Evolutionary conservation across 2,329 filamentous ascomycete species (phyloP).

Genomic region (Xylariomycetidae sp.): DNA sequence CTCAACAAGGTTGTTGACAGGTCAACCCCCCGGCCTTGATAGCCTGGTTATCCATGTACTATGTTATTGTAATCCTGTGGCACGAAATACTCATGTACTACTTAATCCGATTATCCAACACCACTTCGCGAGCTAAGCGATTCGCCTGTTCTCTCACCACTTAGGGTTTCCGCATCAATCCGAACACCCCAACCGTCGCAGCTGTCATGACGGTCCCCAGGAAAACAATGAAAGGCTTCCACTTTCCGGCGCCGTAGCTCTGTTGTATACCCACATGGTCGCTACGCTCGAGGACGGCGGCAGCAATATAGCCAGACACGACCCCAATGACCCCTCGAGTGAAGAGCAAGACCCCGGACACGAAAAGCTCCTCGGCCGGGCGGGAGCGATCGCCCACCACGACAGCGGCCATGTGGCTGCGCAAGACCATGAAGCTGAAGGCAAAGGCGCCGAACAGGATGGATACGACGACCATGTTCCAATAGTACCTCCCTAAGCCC

Average conservation of each 20-base stretch:
- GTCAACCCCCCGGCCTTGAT: too few relatives aligned
- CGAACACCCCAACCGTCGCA: not conserved
- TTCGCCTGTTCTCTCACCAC: too few relatives aligned
- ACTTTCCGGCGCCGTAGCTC: not conserved
- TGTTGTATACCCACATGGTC: not conserved
- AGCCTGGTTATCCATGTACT: too few relatives aligned
- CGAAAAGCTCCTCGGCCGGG: not conserved
- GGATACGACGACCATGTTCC: not conserved
- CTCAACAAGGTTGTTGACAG: too few relatives aligned
- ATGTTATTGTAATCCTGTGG: too few relatives aligned
- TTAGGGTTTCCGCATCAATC: not conserved
- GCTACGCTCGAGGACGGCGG: not conserved
- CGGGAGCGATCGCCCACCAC: not conserved
- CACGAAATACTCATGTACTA: too few relatives aligned
- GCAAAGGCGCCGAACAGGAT: not conserved
- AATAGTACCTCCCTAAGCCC: not conserved
- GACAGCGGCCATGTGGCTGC: not conserved
- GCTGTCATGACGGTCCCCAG: not conserved
- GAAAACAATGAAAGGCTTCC: not conserved
- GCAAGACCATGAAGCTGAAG: not conserved
- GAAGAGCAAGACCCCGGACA: not conserved
- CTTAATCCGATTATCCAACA: too few relatives aligned
- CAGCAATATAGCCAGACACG: not conserved
- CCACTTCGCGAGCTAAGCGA: too few relatives aligned
- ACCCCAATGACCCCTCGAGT: not conserved